Conservation (phyloP, 1,139 yeast species). For the Schizosaccharomyces versatilis region DNA sequence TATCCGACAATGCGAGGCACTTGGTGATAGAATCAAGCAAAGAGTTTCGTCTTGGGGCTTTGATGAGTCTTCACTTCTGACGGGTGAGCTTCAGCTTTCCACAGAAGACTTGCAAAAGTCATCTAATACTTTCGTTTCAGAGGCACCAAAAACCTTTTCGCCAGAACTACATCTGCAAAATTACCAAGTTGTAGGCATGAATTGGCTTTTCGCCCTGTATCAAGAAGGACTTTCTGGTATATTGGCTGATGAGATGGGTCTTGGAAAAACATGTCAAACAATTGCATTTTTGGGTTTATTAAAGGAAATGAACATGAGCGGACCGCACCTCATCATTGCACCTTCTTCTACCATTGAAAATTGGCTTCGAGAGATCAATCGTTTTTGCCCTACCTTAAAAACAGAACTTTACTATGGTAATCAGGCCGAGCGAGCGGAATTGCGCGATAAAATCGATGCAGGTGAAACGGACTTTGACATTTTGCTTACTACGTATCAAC, state of each 20-base stretch:
- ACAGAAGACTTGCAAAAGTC: neutral
- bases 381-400: slow-evolving; percentile 56
- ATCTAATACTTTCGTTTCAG: neutral
- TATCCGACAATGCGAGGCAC: slow-evolving; percentile 58
- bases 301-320: slow-evolving; percentile 36
- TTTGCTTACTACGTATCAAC: slow-evolving; percentile 74
- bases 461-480: slow-evolving; percentile 57
- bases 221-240: slow-evolving; percentile 67
- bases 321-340: slow-evolving; percentile 65
- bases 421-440: slow-evolving; percentile 60
- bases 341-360: slow-evolving; percentile 93
- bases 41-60: slow-evolving; percentile 83
- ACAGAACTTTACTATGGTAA: slow-evolving; percentile 91
- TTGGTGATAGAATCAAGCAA: slow-evolving; percentile 45
- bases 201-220: slow-evolving; percentile 73
- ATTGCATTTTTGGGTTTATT: slow-evolving; percentile 78
- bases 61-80: slow-evolving; percentile 16
- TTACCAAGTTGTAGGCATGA: slow-evolving; percentile 47
- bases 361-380: slow-evolving; percentile 84
- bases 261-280: slow-evolving; percentile 91
- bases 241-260: slow-evolving; percentile 56
- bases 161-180: slow-evolving; percentile 3
- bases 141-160: neutral
- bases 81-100: neutral
- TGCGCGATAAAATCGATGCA: slow-evolving; percentile 26